These are phyloP conservation scores for Backusella psychrophila DNA, from an alignment of 192 early-diverging fungal species.

Conservation along the genomic window DNA sequence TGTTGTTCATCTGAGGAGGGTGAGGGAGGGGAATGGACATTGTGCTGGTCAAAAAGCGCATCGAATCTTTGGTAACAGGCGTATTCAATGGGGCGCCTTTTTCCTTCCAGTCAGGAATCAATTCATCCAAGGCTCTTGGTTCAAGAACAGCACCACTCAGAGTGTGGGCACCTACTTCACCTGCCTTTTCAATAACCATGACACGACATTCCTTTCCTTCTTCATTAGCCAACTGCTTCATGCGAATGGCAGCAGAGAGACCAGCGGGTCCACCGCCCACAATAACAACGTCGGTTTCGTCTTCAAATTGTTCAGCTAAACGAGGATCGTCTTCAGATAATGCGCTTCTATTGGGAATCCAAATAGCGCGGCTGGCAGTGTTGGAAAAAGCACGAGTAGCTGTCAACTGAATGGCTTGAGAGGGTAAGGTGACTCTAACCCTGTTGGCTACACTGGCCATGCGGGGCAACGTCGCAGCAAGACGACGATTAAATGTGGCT, in stretches of 20 bases:
- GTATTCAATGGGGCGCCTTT: conserved; percentile 90
- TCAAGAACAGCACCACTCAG: conserved; percentile 96
- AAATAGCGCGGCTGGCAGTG: conserved; percentile 16
- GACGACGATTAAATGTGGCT: neutral
- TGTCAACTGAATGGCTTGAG: conserved; percentile 4
- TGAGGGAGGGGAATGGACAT: conserved; percentile 82
- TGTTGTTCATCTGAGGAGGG: conserved; percentile 94
- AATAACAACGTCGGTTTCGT: conserved; percentile 95
- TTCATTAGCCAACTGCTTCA: conserved; percentile 86
- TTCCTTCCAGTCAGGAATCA: conserved; percentile 98
- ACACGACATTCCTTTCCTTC: conserved; percentile 87
- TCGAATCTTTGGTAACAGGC: conserved; percentile 79
- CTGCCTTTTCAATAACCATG: conserved; percentile 91
- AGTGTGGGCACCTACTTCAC: conserved; percentile 93
- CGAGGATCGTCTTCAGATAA: conserved; percentile 45
- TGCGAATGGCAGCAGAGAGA: conserved; percentile 89
- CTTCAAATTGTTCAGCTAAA: conserved; percentile 62
- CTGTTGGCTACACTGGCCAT: neutral
- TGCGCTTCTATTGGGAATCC: conserved; percentile 34
- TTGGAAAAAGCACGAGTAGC: neutral
- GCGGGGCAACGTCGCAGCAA: neutral
- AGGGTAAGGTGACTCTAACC: neutral
- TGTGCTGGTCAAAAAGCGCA: conserved; percentile 80
- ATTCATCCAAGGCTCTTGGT: conserved; percentile 86
- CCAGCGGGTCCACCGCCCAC: conserved; percentile 95